phyloP scores from a whole-genome alignment of 2,329 filamentous ascomycete genomes.

The Cladosporium austrohemisphaericum region DNA sequence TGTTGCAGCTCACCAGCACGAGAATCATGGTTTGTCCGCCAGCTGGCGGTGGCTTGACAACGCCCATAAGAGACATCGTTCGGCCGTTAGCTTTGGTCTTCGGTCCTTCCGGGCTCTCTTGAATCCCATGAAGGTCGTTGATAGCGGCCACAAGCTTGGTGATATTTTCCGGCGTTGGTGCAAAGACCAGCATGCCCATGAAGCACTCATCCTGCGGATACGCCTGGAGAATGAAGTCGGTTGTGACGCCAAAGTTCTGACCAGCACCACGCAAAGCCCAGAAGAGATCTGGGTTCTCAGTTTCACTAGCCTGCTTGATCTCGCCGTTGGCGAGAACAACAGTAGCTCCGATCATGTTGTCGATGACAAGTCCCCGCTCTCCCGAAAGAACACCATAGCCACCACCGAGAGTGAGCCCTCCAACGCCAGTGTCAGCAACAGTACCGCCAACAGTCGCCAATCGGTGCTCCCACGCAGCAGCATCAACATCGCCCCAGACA shows the following conservation, averaged over 20 bases:
- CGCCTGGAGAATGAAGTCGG: conserved; percentile 42
- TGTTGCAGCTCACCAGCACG: conserved; percentile 19
- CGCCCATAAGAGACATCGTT: conserved; percentile 19
- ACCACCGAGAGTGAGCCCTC: conserved; percentile 37
- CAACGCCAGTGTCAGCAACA: conserved; percentile 60
- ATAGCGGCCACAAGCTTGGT: conserved; percentile 19
- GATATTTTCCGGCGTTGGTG: conserved; percentile 23
- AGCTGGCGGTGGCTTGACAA: conserved; percentile 25
- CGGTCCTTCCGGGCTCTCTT: conserved; percentile 15
- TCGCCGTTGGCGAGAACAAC: conserved; percentile 42
- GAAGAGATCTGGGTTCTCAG: conserved; percentile 48
- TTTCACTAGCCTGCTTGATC: conserved; percentile 38
- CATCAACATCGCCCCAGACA: conserved; percentile 38
- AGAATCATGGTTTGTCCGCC: conserved; percentile 24
- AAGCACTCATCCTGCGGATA: conserved; percentile 29
- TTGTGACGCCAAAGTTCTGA: conserved; percentile 45
- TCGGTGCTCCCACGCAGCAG: conserved; percentile 46
- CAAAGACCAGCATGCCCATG: conserved; percentile 37
- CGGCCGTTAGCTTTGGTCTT: conserved; percentile 21
- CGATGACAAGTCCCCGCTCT: conserved; percentile 52
- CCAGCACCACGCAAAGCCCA: conserved; percentile 47
- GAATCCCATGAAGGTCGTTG: conserved; percentile 25
- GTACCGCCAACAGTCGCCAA: conserved; percentile 61
- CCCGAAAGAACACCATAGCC: conserved; percentile 47
- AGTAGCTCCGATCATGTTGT: conserved; percentile 42